These are phyloP conservation scores for Rhododendron griersonianum DNA, from an alignment of 148 eudicot species.

Conservation along the genomic window DNA sequence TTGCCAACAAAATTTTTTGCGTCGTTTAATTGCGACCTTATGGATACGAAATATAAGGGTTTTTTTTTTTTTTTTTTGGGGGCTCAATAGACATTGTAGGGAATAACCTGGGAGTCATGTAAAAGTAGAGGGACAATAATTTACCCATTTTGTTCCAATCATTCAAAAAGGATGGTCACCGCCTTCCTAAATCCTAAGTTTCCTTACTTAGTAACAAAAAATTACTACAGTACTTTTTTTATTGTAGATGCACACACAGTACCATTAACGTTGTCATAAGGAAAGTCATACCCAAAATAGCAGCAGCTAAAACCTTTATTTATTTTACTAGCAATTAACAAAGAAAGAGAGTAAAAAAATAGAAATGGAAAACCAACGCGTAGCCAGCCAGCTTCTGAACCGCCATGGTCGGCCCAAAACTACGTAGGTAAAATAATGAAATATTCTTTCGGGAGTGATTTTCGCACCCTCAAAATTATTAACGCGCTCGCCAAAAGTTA, in stretches of 20 bases:
- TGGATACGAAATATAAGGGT: too few relatives aligned
- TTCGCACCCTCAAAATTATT: too few relatives aligned
- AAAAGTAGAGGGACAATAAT: not conserved
- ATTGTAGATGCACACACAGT: not conserved
- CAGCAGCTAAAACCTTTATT: not conserved
- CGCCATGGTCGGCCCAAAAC: constrained; percentile 1
- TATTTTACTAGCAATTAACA: not conserved
- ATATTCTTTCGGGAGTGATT: not conserved
- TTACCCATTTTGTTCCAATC: not conserved
- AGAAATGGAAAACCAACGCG: not conserved
- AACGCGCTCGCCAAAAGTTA: too few relatives aligned
- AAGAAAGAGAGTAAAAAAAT: not conserved
- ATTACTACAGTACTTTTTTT: not conserved
- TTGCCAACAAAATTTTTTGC: too few relatives aligned
- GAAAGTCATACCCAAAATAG: not conserved
- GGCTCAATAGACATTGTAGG: too few relatives aligned
- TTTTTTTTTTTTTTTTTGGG: too few relatives aligned
- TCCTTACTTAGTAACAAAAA: constrained; percentile 2
- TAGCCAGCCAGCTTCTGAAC: not conserved
- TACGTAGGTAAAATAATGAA: not conserved
- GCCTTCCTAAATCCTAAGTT: not conserved
- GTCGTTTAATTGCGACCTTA: too few relatives aligned
- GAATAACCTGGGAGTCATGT: not conserved
- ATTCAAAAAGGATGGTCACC: not conserved
- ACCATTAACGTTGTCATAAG: not conserved